Conservation (phyloP, 495 filamentous ascomycete species). For the Elasticomyces elasticus region DNA sequence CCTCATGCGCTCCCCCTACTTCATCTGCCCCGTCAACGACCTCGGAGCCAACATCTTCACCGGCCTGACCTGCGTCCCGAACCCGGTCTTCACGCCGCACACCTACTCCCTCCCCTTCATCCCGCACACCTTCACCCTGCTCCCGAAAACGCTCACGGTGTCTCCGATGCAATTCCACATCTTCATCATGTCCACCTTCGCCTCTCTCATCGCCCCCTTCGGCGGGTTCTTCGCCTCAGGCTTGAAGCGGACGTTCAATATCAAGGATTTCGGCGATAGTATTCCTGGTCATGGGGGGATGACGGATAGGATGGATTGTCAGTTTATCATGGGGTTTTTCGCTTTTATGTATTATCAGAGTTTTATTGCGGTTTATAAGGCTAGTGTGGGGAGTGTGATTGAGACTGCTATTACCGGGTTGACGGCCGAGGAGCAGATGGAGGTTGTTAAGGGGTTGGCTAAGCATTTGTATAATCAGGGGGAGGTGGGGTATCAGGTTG, state of each 20-base stretch:
- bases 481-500: conserved; percentile 50
- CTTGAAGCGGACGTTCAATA: conserved; percentile 97
- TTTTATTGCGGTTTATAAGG: conserved; percentile 82
- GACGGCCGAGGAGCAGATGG: conserved; percentile 72
- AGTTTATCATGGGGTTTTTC: conserved; percentile 99
- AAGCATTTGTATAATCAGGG: conserved; percentile 86
- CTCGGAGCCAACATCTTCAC: conserved; percentile 86
- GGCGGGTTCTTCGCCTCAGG: conserved; percentile 98
- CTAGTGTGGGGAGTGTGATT: conserved; percentile 72
- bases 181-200: conserved; percentile 82
- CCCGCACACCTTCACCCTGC: conserved; percentile 43
- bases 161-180: conserved; percentile 94
- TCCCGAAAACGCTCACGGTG: conserved; percentile 53
- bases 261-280: conserved; percentile 98
- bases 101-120: conserved; percentile 70
- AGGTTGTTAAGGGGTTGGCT: conserved; percentile 70
- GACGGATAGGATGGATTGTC: conserved; percentile 98
- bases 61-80: conserved; percentile 84
- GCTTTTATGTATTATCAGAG: conserved; percentile 97
- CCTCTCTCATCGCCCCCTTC: conserved; percentile 93
- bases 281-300: conserved; percentile 98
- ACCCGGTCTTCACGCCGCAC: conserved; percentile 78
- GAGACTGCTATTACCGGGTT: conserved; percentile 81
- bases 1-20: conserved; percentile 89
- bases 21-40: conserved; percentile 95